These are phyloP conservation scores for Boeremia exigua DNA, from an alignment of 2,329 filamentous ascomycete genomes.

Conservation along the genomic window DNA sequence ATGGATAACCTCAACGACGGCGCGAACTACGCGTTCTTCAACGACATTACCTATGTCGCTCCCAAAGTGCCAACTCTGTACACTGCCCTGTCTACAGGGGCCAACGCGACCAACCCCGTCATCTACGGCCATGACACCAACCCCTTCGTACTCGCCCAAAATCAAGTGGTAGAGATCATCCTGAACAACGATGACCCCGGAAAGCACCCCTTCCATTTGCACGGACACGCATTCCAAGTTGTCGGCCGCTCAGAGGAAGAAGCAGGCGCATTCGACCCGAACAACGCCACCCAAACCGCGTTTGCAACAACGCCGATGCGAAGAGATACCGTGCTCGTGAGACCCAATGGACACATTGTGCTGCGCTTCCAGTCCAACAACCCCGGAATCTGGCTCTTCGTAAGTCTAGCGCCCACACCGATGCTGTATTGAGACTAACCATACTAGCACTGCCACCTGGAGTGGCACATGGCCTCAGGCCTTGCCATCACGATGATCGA, in stretches of 20 bases:
- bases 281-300: slow-evolving; percentile 39
- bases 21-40: slow-evolving; percentile 67
- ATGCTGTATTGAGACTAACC: neutral
- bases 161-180: slow-evolving; percentile 72
- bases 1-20: slow-evolving; percentile 74
- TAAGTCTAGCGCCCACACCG: neutral
- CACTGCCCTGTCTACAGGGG: slow-evolving; percentile 70
- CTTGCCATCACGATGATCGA: slow-evolving; percentile 61
- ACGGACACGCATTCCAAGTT: slow-evolving; percentile 56
- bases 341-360: slow-evolving; percentile 61
- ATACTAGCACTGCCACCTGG: slow-evolving; percentile 35
- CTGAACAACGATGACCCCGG: slow-evolving; percentile 78
- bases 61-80: slow-evolving; percentile 84
- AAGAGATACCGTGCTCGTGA: slow-evolving; percentile 62
- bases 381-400: slow-evolving; percentile 45
- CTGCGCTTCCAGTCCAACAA: slow-evolving; percentile 63
- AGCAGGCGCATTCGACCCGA: slow-evolving; percentile 56
- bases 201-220: slow-evolving; percentile 73
- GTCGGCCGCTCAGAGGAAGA: slow-evolving; percentile 42
- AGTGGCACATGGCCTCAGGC: slow-evolving; percentile 54
- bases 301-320: slow-evolving; percentile 51
- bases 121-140: slow-evolving; percentile 61
- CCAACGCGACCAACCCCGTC: slow-evolving; percentile 51
- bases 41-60: slow-evolving; percentile 75
- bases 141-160: slow-evolving; percentile 69